Evolutionary conservation across 208 protist species (phyloP).

Genomic region (Novymonas esmeraldas): DNA sequence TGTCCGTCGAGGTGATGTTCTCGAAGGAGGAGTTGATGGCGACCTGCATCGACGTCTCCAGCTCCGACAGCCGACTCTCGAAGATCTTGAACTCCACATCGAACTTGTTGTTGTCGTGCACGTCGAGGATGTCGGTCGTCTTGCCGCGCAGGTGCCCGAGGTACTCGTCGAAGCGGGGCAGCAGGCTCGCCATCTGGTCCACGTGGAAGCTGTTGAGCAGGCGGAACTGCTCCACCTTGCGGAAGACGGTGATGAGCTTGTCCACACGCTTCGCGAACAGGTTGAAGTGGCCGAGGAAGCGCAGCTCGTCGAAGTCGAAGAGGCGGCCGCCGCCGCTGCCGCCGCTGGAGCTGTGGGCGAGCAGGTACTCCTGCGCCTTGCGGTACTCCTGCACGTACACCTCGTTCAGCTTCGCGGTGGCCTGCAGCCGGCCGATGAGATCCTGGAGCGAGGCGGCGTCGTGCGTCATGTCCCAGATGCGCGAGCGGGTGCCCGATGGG

Average conservation of each 20-base stretch:
- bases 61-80: constrained; percentile 91
- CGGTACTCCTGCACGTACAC: constrained; percentile 94
- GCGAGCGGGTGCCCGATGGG: constrained; percentile 78
- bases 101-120: constrained; percentile 94
- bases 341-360: constrained; percentile 52
- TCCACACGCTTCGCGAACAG: constrained; percentile 97
- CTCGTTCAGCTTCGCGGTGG: constrained; percentile 92
- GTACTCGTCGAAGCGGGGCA: constrained; percentile 94
- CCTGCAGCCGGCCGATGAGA: constrained; percentile 82
- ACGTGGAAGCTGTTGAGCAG: constrained; percentile 93
- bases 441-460: constrained; percentile 71
- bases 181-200: constrained; percentile 94
- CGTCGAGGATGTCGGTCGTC: constrained; percentile 95
- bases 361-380: constrained; percentile 89
- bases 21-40: constrained; percentile 96
- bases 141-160: constrained; percentile 92
- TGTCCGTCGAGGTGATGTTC: constrained; percentile 95
- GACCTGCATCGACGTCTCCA: constrained; percentile 95
- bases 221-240: constrained; percentile 96
- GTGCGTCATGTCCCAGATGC: constrained; percentile 94
- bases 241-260: constrained; percentile 97
- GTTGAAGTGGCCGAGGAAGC: constrained; percentile 98
- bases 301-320: constrained; percentile 95
- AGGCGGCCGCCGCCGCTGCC: constrained; percentile 56
- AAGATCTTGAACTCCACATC: constrained; percentile 97